Conservation (phyloP, 805 yeast genomes). For the Metschnikowia cubensis region DNA sequence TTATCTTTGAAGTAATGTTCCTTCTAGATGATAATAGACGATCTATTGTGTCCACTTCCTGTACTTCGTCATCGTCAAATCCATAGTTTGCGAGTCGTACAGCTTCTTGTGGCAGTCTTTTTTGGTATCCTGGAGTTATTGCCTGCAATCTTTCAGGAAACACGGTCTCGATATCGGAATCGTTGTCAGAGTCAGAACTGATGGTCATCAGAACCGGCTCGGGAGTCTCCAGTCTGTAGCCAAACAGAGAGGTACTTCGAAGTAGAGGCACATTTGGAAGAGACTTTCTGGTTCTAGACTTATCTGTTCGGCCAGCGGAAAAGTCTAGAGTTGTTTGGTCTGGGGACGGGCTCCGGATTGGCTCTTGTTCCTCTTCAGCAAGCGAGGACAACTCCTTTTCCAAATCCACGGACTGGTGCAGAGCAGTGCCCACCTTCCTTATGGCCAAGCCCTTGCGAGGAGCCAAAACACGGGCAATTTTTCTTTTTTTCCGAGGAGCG, state of each 20-base stretch:
- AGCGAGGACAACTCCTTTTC: constrained; percentile 8
- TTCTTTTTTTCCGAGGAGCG: constrained; percentile 8
- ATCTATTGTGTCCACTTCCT: constrained; percentile 12
- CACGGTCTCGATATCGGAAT: not conserved
- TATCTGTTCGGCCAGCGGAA: not conserved
- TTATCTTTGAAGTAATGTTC: not conserved
- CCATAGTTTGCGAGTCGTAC: not conserved
- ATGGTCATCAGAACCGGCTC: constrained; percentile 3
- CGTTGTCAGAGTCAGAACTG: constrained; percentile 9
- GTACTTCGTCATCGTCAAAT: constrained; percentile 1
- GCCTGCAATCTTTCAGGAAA: constrained; percentile 1
- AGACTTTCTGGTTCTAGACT: not conserved
- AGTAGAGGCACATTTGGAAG: constrained; percentile 4
- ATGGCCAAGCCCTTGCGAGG: constrained; percentile 37
- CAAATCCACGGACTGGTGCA: constrained; percentile 7
- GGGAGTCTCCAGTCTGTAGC: constrained; percentile 8
- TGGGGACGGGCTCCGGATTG: not conserved
- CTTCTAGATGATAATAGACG: constrained; percentile 7
- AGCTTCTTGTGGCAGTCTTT: not conserved
- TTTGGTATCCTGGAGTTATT: not conserved
- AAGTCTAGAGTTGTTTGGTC: not conserved
- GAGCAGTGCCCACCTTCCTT: constrained; percentile 18
- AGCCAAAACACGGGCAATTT: not conserved
- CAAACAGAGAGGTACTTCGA: constrained; percentile 4
- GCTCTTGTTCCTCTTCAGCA: not conserved